Percentiles rank a stretch among this genome's conserved stretches.
phyloP scores from a whole-genome alignment of 345 rosid species.

The Rubroshorea leprosula region DNA sequence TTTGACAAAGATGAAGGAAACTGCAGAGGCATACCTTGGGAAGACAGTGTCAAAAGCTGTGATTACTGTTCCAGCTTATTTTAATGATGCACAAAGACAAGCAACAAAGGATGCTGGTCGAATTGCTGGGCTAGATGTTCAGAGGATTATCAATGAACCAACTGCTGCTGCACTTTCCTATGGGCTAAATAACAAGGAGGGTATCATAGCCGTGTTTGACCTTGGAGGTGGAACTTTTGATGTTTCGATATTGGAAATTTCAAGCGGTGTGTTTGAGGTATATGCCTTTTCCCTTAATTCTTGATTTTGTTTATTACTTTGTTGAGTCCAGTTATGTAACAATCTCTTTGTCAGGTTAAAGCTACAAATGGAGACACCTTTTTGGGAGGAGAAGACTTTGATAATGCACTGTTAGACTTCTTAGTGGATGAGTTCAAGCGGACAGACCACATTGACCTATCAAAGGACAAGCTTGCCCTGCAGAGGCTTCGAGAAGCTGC shows the following conservation, averaged over 20 bases:
- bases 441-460: conserved; percentile 24
- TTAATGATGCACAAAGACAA: conserved; percentile 40
- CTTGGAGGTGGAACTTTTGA: conserved; percentile 41
- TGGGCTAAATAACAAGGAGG: conserved; percentile 38
- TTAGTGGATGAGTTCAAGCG: conserved; percentile 29
- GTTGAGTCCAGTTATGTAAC: neutral
- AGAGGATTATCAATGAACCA: conserved; percentile 42
- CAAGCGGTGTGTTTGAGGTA: conserved; percentile 40
- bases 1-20: conserved; percentile 37
- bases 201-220: conserved; percentile 37
- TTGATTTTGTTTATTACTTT: neutral
- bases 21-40: conserved; percentile 38
- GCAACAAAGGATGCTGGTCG: conserved; percentile 45
- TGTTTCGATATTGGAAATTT: conserved; percentile 37
- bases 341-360: conserved; percentile 29
- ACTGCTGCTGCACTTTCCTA: conserved; percentile 42
- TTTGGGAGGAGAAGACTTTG: conserved; percentile 43
- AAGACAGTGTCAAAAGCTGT: conserved; percentile 33
- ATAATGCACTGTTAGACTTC: conserved; percentile 28
- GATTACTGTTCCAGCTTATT: conserved; percentile 39
- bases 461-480: conserved; percentile 31
- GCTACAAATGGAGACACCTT: conserved; percentile 45
- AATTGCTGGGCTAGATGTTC: conserved; percentile 37
- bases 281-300: neutral
- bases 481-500: conserved; percentile 34